Conservation (phyloP, 768 basidiomycete species). For the Podaxis rugospora region DNA sequence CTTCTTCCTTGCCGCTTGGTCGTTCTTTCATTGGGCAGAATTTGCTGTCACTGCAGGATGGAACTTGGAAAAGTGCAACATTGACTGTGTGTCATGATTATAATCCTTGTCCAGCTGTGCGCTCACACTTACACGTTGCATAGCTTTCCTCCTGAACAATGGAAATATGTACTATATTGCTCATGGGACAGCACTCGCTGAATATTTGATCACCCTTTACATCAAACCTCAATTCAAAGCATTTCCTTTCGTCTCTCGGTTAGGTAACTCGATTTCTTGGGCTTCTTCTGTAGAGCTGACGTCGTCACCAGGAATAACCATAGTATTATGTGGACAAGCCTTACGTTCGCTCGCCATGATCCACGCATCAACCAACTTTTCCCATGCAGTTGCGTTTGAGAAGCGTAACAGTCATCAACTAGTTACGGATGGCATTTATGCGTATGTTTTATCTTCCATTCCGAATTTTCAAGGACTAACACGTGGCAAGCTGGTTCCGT, state of each 20-base stretch:
- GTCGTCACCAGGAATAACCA: conserved; percentile 46
- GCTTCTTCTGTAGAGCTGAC: background rate
- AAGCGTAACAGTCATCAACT: conserved; percentile 74
- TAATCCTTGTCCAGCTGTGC: background rate
- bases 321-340: conserved; percentile 68
- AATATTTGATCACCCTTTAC: conserved; percentile 73
- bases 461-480: background rate
- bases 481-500: conserved; percentile 60
- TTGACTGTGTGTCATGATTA: conserved; percentile 73
- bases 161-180: conserved; percentile 82
- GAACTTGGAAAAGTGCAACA: conserved; percentile 88
- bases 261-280: conserved; percentile 37
- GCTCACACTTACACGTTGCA: background rate
- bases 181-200: conserved; percentile 69
- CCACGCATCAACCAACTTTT: conserved; percentile 90
- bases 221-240: conserved; percentile 63
- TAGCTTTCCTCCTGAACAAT: conserved; percentile 94
- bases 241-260: conserved; percentile 47
- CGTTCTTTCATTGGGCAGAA: conserved; percentile 89
- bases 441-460: conserved; percentile 41
- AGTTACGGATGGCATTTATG: conserved; percentile 87
- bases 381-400: conserved; percentile 75
- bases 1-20: conserved; percentile 80
- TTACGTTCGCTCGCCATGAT: conserved; percentile 94
- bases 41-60: conserved; percentile 95